Evolutionary conservation across 176 grass and related monocot genomes (phyloP).

Genomic region (Hsuehochloa calcarea): DNA sequence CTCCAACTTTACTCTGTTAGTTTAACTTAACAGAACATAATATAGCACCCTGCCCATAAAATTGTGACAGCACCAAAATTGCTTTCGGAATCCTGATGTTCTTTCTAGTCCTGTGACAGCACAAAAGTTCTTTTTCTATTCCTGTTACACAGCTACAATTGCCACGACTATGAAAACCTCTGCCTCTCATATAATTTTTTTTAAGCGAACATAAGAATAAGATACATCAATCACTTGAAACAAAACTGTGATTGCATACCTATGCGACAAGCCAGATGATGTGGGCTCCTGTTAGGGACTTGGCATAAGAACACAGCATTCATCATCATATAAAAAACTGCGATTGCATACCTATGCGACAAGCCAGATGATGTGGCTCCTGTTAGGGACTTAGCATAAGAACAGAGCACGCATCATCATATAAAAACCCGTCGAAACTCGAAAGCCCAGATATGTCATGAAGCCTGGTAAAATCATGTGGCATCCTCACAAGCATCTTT

Average conservation of each 20-base stretch:
- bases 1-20: neutral
- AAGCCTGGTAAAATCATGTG: neutral
- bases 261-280: neutral
- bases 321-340: neutral
- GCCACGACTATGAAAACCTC: neutral
- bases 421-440: neutral
- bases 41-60: neutral
- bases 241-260: neutral
- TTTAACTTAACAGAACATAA: neutral
- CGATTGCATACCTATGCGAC: neutral
- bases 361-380: neutral
- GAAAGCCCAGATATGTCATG: neutral
- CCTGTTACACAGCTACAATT: neutral
- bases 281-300: neutral
- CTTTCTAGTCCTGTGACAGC: neutral
- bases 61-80: neutral
- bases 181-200: neutral
- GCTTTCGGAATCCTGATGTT: neutral
- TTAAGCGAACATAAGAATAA: neutral
- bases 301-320: neutral
- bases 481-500: slow-evolving; percentile 5
- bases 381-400: neutral
- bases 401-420: neutral
- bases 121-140: neutral
- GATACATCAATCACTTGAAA: neutral